Evolutionary conservation across 441 rosid genomes (phyloP).

Genomic region (Pelargonium citronellum): DNA sequence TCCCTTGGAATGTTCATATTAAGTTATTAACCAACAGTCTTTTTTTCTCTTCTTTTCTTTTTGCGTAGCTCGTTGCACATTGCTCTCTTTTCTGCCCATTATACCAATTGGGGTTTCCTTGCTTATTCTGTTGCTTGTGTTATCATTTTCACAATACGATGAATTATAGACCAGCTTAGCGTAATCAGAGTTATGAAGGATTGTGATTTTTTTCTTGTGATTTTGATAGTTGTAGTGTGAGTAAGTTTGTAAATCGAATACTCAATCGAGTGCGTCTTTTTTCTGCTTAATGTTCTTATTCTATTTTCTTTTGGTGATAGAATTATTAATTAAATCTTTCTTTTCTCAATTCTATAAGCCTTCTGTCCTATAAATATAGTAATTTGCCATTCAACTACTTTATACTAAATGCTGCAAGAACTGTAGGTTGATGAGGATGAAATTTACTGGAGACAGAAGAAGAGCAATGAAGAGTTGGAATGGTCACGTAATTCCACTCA

Average conservation of each 20-base stretch:
- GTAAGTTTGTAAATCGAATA: not conserved
- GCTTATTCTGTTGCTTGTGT: not conserved
- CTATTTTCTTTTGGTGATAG: not conserved
- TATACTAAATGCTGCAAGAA: slow-evolving; percentile 15
- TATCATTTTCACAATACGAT: not conserved
- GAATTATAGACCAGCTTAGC: not conserved
- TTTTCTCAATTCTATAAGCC: slow-evolving; percentile 10
- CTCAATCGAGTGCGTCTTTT: not conserved
- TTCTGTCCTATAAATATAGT: not conserved
- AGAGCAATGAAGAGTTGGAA: slow-evolving; percentile 64
- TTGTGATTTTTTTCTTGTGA: not conserved
- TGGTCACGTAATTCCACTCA: slow-evolving; percentile 59
- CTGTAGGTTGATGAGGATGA: slow-evolving; percentile 83
- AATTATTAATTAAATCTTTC: not conserved
- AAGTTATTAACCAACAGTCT: not conserved
- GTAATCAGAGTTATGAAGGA: not conserved
- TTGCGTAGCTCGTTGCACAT: not conserved
- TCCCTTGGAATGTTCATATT: slow-evolving; percentile 3
- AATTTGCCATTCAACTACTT: slow-evolving; percentile 6
- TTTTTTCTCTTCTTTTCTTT: not conserved
- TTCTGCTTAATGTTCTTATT: not conserved
- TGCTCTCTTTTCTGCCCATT: slow-evolving; percentile 6
- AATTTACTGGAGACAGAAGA: slow-evolving; percentile 67
- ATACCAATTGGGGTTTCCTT: not conserved
- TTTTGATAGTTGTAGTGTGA: not conserved